These are phyloP conservation scores for Musa beccarii DNA, from an alignment of 176 grass and related monocot genomes.

Conservation along the genomic window DNA sequence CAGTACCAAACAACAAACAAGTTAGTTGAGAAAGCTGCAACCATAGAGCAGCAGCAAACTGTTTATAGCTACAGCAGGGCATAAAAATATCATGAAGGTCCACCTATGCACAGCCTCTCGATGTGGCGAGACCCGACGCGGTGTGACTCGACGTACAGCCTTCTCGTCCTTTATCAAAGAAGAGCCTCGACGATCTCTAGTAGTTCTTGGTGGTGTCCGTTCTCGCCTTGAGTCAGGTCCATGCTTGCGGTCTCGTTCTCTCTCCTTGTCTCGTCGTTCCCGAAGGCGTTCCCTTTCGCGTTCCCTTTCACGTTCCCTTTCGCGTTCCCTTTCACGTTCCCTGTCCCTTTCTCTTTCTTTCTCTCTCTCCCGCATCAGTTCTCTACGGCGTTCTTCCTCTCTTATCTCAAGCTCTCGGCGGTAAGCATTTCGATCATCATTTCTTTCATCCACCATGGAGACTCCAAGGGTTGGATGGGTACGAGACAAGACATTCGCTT, in stretches of 20 bases:
- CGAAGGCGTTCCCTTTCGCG: conserved; percentile 62
- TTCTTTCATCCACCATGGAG: conserved; percentile 63
- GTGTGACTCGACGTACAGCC: conserved; percentile 35
- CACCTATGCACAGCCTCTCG: conserved; percentile 88
- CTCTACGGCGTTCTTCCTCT: conserved; percentile 74
- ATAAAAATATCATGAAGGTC: conserved; percentile 58
- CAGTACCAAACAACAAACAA: conserved; percentile 73
- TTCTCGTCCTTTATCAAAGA: conserved; percentile 64
- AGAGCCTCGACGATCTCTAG: conserved; percentile 66
- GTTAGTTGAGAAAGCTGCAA: conserved; percentile 83
- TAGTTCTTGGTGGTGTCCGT: conserved; percentile 44
- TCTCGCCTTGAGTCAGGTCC: conserved; percentile 57
- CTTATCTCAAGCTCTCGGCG: conserved; percentile 72
- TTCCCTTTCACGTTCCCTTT: conserved; percentile 42
- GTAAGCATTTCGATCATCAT: conserved; percentile 43
- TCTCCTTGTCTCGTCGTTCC: conserved; percentile 67
- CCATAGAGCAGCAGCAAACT: conserved; percentile 59
- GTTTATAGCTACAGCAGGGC: conserved; percentile 54
- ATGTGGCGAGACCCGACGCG: conserved; percentile 41
- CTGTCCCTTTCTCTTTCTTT: conserved; percentile 18
- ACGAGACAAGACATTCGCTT: conserved; percentile 39
- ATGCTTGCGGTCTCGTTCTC: conserved; percentile 72
- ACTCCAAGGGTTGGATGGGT: conserved; percentile 41
- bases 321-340: conserved; percentile 25
- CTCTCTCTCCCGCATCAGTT: conserved; percentile 45